phyloP scores from a whole-genome alignment of 2,329 filamentous ascomycete species.

The Leptographium wingfieldii region DNA sequence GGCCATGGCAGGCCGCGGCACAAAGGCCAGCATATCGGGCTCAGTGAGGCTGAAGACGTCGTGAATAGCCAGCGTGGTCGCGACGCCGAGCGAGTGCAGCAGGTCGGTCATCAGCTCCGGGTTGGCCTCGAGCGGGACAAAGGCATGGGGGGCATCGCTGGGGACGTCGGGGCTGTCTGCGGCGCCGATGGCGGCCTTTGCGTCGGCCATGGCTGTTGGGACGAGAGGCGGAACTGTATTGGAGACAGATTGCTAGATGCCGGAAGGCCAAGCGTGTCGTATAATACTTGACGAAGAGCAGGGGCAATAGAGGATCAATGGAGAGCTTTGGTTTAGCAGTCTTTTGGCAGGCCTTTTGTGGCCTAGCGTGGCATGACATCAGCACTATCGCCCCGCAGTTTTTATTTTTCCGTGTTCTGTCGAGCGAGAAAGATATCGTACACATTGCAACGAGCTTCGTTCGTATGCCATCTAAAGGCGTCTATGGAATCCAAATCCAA shows the following conservation, averaged over 20 bases:
- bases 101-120: conserved; percentile 79
- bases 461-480: too few species aligned
- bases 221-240: background rate
- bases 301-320: background rate
- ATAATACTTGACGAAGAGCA: background rate
- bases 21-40: conserved; percentile 68
- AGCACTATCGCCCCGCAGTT: background rate
- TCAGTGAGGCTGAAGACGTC: conserved; percentile 90
- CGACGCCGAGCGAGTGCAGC: conserved; percentile 72
- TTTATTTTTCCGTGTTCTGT: too few species aligned
- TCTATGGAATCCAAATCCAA: too few species aligned
- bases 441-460: background rate
- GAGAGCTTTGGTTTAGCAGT: background rate
- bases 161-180: background rate
- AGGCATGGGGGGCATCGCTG: conserved; percentile 21
- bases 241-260: background rate
- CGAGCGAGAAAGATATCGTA: background rate
- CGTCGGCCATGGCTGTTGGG: background rate
- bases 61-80: conserved; percentile 63
- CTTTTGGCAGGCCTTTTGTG: background rate
- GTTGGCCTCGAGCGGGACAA: conserved; percentile 58
- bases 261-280: background rate
- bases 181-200: background rate
- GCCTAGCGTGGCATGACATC: background rate
- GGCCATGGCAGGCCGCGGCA: conserved; percentile 78